Base-by-base conservation (phyloP, 495 filamentous ascomycete genomes). In the Podospora comata region DNA sequence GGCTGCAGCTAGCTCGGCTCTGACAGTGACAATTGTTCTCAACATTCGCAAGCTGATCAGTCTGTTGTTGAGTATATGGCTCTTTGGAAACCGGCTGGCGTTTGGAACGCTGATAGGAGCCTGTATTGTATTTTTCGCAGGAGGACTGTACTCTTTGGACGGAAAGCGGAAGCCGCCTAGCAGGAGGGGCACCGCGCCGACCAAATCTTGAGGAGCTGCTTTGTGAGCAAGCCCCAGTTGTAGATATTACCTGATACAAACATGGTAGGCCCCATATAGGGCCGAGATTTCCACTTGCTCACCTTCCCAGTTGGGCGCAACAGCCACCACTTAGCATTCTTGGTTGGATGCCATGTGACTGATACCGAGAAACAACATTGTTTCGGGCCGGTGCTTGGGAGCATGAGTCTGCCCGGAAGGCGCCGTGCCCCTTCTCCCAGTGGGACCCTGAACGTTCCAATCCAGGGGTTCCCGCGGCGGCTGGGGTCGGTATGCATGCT, bases 31-130 rank as follows among this genome's bases (percentile, higher is more conserved):
- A 1, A 95, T 99, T 56, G 91, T 97, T 39, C 84, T 99, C 28
- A 99, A 98, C 76, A 90, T 99, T 61, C 85, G 95, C 72, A 99
- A 99, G 78, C 82, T 99, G n/a, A 89, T 96, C 20, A 96, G 92
- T 68, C 84, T 98, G 65, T 76, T 97, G 68, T 73, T 98, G 54
- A 97, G 94, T 68, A 93, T 97, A 68, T 93, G 91, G 83, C 76
- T 98, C 3, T 99, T 99, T 79, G 95, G 94, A 9, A 97, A 98
- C 74, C 74, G 85, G 39, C 78, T 99, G 70, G 85, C 88, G 0
- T 78, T 82, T 3, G 89, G 91, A 53, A 94, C 97, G 57, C 75
- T 96, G 55, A 66, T 92, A 16, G 95, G 95, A 26, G 93, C 94
- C 2, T 79, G 84, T 4, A 83, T 97, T 44, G 96, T 98, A 15